Base-by-base conservation (phyloP, 371 early-diverging fungal species). In the Dichotomocladium elegans region DNA sequence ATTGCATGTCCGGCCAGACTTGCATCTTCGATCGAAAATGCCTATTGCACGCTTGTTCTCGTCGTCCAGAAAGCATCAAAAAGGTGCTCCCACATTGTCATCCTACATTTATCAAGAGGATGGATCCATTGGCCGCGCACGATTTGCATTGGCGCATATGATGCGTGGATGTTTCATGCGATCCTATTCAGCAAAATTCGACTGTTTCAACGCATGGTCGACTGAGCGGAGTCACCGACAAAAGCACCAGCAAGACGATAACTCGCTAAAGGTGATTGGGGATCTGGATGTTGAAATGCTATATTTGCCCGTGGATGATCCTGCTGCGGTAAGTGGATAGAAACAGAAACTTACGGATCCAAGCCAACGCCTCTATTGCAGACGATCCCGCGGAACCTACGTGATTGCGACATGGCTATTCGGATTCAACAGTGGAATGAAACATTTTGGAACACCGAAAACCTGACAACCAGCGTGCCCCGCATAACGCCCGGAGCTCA, bases 151-250 rank as follows among this genome's bases (percentile, higher is more conserved):
- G 4, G 51, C 60, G 34, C 67, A 76, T 53, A 72, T 76, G 71
- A 55, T 72, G 2, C 59, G 61, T 22, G 71, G 63, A n/a, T 73
- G 74, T 55, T 55, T 67, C 43, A 60, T 64, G 42, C 57, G 64
- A 41, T 60, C 68, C 1, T 69, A 69, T 33, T 55, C 58, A 12
- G 62, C 70, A 0, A 53, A 53, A 11, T 73, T 73, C 46, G 70
- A 73, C 37, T 73, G 74, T 17, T 73, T 73, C 50, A 73, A 73
- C 47, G 70, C 74, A 4, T 73, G 74, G 74, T 67, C 70, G 24
- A 54, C 61, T 9, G 48, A 66, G 31, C 58, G 60, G 2, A 33
- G 33, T 33, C 33, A 33, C 14, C 33, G n/a, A 15, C 43, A 65
- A 45, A 61, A 70, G 21, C 64, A 70, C 25, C 62, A 53, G 45